Evolutionary conservation across 163 green algal genomes (phyloP), one percentile per base, ranked within the genome.

Genomic region (Chlamydomonas reinhardtii): DNA sequence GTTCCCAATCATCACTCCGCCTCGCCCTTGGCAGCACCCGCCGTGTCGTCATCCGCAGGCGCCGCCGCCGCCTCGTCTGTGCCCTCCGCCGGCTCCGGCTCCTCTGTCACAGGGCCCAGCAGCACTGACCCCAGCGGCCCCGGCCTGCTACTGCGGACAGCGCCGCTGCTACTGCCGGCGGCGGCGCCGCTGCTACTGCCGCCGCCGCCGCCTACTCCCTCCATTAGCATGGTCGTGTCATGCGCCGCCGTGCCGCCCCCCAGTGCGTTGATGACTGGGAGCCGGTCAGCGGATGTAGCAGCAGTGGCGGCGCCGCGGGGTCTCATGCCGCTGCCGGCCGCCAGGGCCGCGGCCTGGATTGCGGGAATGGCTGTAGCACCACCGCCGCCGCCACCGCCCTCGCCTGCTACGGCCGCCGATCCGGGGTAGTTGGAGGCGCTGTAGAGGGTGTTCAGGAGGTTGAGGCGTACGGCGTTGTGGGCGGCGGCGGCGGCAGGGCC

Each of bases 11-110:
- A n/a, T n/a, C n/a, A n/a, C n/a, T n/a, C n/a, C n/a, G n/a, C n/a
- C n/a, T n/a, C n/a, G n/a, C n/a, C n/a, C n/a, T n/a, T n/a, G n/a
- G 19, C 62, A 25, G 62, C 62, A 24, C 19, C 62, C 62, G 3
- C n/a, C 62, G 56, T 29, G 22, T 27, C 59, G 1, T 1, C 19
- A 9, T 4, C 59, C 6, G 59, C 59, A 9, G 59, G 19, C 59
- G 29, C 0, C 62, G 24, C 31, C 31, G 15, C 0, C 66, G 66
- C 31, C 31, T 27, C 31, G 31, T 14, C 31, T 17, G 12, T 64
- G 24, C 69, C 69, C 79, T 86, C 79, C n/a, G n/a, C n/a, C n/a
- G n/a, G n/a, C n/a, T n/a, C n/a, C 8, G 79, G 69, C 79, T 86
- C 80, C 80, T 86, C 80, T 35, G 80, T 29, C 54, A 86, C 80